phyloP scores from a whole-genome alignment of 1,284 basidiomycete genomes.

The Mycosarcoma maydis region DNA sequence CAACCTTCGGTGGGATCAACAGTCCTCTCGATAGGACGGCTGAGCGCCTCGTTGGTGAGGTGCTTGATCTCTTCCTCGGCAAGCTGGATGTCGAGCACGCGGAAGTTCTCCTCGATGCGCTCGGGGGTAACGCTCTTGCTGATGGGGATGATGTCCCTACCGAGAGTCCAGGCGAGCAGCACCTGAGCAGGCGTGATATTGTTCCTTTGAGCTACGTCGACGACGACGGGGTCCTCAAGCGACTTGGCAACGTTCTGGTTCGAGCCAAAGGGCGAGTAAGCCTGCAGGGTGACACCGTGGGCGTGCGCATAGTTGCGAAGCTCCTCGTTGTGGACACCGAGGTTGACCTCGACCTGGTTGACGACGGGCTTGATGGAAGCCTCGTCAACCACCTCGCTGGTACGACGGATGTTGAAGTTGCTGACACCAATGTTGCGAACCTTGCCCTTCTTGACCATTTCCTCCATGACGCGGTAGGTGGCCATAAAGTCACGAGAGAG shows the following conservation, averaged over 20 bases:
- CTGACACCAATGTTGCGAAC: conserved; percentile 73
- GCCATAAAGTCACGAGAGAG: conserved; percentile 54
- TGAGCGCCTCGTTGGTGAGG: conserved; percentile 52
- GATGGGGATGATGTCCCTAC: conserved; percentile 56
- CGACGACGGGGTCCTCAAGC: conserved; percentile 47
- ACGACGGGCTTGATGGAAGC: conserved; percentile 53
- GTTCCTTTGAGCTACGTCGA: conserved; percentile 55
- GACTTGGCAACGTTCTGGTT: conserved; percentile 52
- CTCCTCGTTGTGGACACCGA: conserved; percentile 76
- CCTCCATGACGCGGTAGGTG: conserved; percentile 60
- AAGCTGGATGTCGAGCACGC: conserved; percentile 36
- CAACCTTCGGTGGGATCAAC: conserved; percentile 57
- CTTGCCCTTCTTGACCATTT: conserved; percentile 63
- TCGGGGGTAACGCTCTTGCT: conserved; percentile 46
- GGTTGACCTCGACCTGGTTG: conserved; percentile 64
- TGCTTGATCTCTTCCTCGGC: conserved; percentile 56
- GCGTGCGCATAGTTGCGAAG: conserved; percentile 75
- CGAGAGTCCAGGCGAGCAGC: conserved; percentile 54
- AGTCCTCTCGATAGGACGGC: conserved; percentile 52
- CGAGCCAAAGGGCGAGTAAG: conserved; percentile 58
- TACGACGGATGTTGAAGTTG: conserved; percentile 64
- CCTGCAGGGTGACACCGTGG: conserved; percentile 52
- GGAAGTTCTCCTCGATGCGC: conserved; percentile 58
- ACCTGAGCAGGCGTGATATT: conserved; percentile 59
- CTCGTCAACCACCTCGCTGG: conserved; percentile 41